Percentiles rank a stretch among this genome's conserved stretches.
These are phyloP conservation scores for Albatrellus sp. DNA, from an alignment of 1,284 basidiomycete species.

Conservation along the genomic window DNA sequence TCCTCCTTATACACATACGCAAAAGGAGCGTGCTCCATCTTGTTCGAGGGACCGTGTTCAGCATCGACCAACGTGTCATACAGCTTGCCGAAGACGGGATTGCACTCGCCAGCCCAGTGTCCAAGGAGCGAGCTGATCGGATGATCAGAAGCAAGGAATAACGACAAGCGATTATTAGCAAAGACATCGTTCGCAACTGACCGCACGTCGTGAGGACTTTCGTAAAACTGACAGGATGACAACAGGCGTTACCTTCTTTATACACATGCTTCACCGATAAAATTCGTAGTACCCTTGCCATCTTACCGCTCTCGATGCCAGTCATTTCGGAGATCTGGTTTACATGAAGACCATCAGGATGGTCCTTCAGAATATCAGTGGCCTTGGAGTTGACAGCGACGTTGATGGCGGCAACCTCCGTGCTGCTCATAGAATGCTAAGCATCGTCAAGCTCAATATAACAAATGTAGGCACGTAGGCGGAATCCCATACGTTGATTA, in stretches of 20 bases:
- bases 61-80: neutral
- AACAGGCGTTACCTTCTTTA: neutral
- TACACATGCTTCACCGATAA: neutral
- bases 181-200: neutral
- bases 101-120: too few species aligned
- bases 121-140: neutral
- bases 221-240: neutral
- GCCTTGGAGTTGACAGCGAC: neutral
- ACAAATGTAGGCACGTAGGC: neutral
- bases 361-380: neutral
- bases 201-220: neutral
- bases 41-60: neutral
- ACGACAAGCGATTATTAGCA: neutral
- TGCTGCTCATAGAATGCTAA: neutral
- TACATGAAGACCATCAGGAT: neutral
- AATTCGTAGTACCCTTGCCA: neutral
- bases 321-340: neutral
- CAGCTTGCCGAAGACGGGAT: too few species aligned
- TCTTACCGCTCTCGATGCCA: neutral
- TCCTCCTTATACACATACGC: too few species aligned
- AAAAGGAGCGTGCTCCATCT: neutral
- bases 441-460: neutral
- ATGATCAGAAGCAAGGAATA: neutral
- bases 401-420: neutral
- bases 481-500: neutral